Conservation (phyloP, 2,329 filamentous ascomycete genomes). For the Penicillium glabrum region DNA sequence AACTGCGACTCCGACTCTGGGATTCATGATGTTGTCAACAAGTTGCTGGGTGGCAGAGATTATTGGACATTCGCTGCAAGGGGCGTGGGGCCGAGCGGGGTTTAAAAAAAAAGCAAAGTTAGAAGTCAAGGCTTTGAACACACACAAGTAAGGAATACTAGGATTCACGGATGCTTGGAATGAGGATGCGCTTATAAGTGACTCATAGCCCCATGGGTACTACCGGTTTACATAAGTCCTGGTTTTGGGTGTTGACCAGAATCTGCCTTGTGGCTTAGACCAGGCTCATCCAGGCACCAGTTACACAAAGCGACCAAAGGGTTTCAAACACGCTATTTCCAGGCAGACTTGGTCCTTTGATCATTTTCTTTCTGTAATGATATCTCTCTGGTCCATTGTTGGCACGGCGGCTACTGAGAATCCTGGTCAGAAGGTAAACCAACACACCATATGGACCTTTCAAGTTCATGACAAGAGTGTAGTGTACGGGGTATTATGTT, state of each 20-base stretch:
- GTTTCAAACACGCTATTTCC: neutral
- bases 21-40: conserved; percentile 13
- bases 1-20: conserved; percentile 50
- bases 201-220: neutral
- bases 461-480: too few relatives aligned
- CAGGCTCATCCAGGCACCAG: neutral
- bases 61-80: neutral
- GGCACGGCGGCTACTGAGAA: too few relatives aligned
- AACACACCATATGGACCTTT: too few relatives aligned
- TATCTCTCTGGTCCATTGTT: too few relatives aligned
- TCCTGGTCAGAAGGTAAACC: too few relatives aligned
- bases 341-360: neutral
- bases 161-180: neutral
- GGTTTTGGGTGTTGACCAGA: neutral
- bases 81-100: neutral
- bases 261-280: neutral
- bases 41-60: neutral
- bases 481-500: too few relatives aligned
- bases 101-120: neutral
- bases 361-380: too few relatives aligned
- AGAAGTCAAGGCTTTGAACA: neutral
- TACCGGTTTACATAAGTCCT: too few relatives aligned
- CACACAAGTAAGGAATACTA: neutral
- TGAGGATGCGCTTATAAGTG: neutral
- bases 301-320: neutral